phyloP scores from a whole-genome alignment of 495 filamentous ascomycete genomes.

The Physcia stellaris region DNA sequence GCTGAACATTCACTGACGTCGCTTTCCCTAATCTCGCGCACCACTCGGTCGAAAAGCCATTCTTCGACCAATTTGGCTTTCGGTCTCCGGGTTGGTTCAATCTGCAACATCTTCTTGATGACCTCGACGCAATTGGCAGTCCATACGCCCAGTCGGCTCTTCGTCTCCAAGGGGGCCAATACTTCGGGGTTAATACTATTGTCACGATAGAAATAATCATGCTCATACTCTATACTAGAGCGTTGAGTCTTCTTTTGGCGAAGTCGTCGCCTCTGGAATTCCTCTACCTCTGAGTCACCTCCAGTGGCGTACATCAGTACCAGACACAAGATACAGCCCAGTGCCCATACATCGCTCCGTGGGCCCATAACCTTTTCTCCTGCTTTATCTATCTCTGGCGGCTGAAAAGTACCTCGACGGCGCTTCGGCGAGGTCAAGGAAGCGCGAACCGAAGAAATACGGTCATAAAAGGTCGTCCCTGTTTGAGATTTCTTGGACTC shows the following conservation, averaged over 20 bases:
- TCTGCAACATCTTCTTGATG: background rate
- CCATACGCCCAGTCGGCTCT: background rate
- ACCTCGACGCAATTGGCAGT: background rate
- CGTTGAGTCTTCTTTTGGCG: background rate
- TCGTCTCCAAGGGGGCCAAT: background rate
- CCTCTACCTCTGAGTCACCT: background rate
- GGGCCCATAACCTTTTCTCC: too few relatives aligned
- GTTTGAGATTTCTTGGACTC: too few relatives aligned
- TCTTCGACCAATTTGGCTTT: too few relatives aligned
- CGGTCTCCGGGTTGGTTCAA: background rate
- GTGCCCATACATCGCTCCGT: background rate
- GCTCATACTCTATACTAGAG: too few relatives aligned
- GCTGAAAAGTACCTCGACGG: too few relatives aligned
- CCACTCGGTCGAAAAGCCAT: background rate
- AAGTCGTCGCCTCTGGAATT: background rate
- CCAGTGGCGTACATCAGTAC: background rate
- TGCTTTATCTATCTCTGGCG: too few relatives aligned
- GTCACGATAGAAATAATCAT: background rate
- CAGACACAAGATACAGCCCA: background rate
- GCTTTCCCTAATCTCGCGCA: background rate
- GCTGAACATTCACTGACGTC: background rate
- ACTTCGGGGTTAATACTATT: background rate
- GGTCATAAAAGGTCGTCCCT: too few relatives aligned
- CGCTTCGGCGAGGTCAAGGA: too few relatives aligned
- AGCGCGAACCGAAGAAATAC: too few relatives aligned